phyloP scores from a whole-genome alignment of 768 basidiomycete species.

The Pleurotus cornucopiae region DNA sequence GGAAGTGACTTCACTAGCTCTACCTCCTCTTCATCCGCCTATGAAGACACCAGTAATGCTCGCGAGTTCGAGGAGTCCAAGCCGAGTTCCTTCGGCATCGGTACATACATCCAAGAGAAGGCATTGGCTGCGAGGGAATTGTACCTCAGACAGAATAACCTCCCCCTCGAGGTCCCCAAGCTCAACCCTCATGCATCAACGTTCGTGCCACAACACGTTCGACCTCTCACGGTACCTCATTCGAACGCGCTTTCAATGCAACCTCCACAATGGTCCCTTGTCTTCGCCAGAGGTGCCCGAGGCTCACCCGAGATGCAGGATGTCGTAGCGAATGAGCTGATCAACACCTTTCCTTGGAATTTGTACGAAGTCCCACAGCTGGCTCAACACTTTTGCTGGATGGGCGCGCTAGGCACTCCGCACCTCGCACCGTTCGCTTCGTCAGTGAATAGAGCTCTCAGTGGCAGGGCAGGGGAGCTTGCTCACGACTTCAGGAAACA shows the following conservation, averaged over 20 bases:
- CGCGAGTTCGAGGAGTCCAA: no score
- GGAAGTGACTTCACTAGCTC: no score
- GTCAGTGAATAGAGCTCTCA: conserved; percentile 17
- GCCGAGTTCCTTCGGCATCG: no score
- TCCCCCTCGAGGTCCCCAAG: neutral
- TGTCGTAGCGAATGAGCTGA: neutral
- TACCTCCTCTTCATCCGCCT: no score
- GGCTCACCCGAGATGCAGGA: no score
- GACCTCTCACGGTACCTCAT: neutral
- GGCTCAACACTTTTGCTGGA: conserved; percentile 23
- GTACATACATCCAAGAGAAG: neutral
- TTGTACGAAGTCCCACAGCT: conserved; percentile 18
- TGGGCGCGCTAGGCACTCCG: conserved; percentile 9
- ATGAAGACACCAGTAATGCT: no score
- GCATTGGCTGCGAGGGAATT: neutral
- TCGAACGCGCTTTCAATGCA: neutral
- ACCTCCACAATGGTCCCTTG: neutral
- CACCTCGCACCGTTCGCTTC: conserved; percentile 19
- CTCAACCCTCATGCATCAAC: conserved; percentile 7
- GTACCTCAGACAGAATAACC: no score
- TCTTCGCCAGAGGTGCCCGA: neutral
- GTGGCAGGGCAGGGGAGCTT: conserved; percentile 8
- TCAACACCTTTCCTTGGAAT: conserved; percentile 11
- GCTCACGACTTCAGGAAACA: conserved; percentile 21
- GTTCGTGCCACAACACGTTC: neutral